Base-by-base conservation (phyloP, 202 grass and related monocot genomes). In the Zizania palustris region DNA sequence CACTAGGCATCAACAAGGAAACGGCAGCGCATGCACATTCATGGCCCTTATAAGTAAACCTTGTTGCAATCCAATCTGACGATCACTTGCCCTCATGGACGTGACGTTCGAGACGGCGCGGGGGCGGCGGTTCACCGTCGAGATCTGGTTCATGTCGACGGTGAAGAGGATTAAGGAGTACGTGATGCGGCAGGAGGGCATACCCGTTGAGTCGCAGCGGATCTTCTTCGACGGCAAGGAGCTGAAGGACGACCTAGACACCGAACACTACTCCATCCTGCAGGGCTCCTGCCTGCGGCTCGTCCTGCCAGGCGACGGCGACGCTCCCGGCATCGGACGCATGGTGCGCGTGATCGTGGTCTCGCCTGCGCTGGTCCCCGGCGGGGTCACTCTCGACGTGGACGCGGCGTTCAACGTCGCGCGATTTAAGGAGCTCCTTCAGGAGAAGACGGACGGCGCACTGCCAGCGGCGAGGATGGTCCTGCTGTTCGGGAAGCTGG, bases 61-160 rank as follows among this genome's bases (percentile, higher is more conserved):
- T 28, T 28, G 28, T 28, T 28, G 28, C 28, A 28, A 28, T 28
- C 28, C 28, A 28, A 28, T 28, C 28, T 28, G 28, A 28, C 28
- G 28, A 28, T 28, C 28, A 28, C 28, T 28, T 28, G 28, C 28
- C 28, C 28, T 28, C 28, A 88, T 88, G 81, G 81, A 84, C 18
- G 76, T 88, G 56, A 72, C 19, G 36, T 76, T 84, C 34, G 76
- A 84, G 65, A 84, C 81, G 41, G 10, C 62, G 12, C 21, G 42
- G 10, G 71, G 86, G 1, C 67, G 61, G 5, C 48, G 39, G 16
- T 89, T 89, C 67, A 42, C 3, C 9, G 49, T 89, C 7, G 82
- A 89, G 77, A 68, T 89, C 9, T 74, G 87, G 50, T 89, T 56
- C 19, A 78, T 85, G 20, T 80, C 79, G 45, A 85, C 73, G 5